phyloP scores from a whole-genome alignment of 2,329 filamentous ascomycete species.

The Sporothrix inflata region DNA sequence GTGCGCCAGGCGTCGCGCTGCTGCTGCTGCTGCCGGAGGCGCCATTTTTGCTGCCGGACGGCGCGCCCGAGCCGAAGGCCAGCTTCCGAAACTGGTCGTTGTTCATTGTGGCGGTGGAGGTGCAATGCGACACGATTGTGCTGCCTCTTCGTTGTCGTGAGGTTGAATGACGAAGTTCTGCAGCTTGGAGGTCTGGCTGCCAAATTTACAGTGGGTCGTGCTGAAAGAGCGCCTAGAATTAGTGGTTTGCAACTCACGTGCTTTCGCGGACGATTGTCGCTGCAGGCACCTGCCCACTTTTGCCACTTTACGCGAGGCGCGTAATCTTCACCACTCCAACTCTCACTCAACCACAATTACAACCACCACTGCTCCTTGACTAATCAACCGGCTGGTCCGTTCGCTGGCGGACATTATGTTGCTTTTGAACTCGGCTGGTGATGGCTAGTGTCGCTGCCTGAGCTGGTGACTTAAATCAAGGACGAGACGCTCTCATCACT shows the following conservation, averaged over 20 bases:
- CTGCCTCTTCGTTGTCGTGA: background rate
- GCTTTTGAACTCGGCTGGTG: constrained; percentile 8
- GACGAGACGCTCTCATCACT: background rate
- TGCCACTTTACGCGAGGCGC: constrained; percentile 32
- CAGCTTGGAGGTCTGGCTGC: background rate
- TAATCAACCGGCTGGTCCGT: background rate
- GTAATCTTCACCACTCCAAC: constrained; percentile 18
- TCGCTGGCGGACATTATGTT: constrained; percentile 6
- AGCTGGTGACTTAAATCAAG: background rate
- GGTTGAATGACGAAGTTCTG: background rate
- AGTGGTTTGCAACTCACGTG: constrained; percentile 30
- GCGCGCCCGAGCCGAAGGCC: constrained; percentile 51
- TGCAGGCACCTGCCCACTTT: constrained; percentile 23
- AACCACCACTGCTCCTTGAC: background rate
- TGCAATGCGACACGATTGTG: background rate
- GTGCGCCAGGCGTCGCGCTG: constrained; percentile 39
- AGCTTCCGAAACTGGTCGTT: constrained; percentile 92
- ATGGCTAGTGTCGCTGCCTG: constrained; percentile 21
- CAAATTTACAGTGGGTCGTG: constrained; percentile 8
- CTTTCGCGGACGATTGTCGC: constrained; percentile 27
- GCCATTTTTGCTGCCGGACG: constrained; percentile 35
- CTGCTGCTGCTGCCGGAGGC: background rate
- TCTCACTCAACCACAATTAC: constrained; percentile 1
- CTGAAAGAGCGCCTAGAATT: background rate
- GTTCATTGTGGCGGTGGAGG: constrained; percentile 63